Conservation (phyloP, 2,329 filamentous ascomycete species). For the Neopestalotiopsis rosae region DNA sequence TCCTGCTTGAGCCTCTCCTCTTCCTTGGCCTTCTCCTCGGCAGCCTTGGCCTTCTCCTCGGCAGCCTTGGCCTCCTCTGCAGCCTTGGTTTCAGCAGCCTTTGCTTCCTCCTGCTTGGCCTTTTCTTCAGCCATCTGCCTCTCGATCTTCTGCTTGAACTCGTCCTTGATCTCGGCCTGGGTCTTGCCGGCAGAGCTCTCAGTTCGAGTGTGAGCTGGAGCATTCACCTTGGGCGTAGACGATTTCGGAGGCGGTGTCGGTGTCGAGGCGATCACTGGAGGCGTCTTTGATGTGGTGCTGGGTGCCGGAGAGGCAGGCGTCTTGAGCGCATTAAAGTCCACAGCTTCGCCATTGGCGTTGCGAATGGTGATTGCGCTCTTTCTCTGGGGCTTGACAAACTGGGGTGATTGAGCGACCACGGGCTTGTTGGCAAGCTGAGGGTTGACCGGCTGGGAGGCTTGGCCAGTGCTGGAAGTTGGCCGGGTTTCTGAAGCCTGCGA, state of each 20-base stretch:
- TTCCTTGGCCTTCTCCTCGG: constrained; percentile 29
- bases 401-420: constrained; percentile 47
- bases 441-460: constrained; percentile 67
- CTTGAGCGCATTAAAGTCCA: constrained; percentile 70
- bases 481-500: constrained; percentile 75
- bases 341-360: constrained; percentile 77
- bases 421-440: constrained; percentile 54
- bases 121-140: constrained; percentile 60
- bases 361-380: constrained; percentile 86
- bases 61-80: constrained; percentile 31
- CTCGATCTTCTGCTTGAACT: constrained; percentile 80
- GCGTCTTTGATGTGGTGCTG: constrained; percentile 64
- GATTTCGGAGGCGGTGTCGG: constrained; percentile 82
- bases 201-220: constrained; percentile 69
- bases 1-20: constrained; percentile 26
- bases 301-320: constrained; percentile 62
- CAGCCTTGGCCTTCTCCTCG: constrained; percentile 30
- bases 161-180: constrained; percentile 80
- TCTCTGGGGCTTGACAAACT: constrained; percentile 55
- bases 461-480: constrained; percentile 69
- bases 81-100: constrained; percentile 36
- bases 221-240: constrained; percentile 53
- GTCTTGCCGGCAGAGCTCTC: constrained; percentile 76
- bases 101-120: constrained; percentile 25
- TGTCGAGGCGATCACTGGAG: constrained; percentile 74